Base-by-base conservation (phyloP, 345 rosid genomes). In the Leavenworthia alabamica region DNA sequence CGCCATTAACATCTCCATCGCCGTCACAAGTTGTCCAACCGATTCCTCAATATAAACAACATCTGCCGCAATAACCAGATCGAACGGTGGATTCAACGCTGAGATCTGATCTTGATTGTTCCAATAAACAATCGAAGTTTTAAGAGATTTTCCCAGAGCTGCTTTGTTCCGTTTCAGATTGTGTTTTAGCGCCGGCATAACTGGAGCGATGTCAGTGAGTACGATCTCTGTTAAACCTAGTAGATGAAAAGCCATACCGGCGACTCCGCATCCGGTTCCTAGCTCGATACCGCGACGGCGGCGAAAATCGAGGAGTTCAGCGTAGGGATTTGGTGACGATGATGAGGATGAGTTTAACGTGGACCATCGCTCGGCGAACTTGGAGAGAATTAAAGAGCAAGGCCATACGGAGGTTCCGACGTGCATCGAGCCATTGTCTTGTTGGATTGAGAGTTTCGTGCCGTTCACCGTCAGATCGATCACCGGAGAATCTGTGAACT, bases 381-480 rank as follows among this genome's bases (percentile, higher is more conserved):
- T 91, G 58, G 95, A 77, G 70, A 91, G 95, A 56, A 91, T 88
- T 9, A 88, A 70, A 40, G 95, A 91, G 61, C 96, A 83, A 44
- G 96, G 86, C 98, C 98, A 91, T 4, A 91, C 89, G 77, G 98
- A 84, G 57, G 95, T 91, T 40, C 94, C 97, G 23, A 90, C 97
- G 77, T 90, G 94, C 78, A 86, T 76, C 40, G 97, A 80, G 3
- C 76, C 84, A 68, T 90, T 90, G 82, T 90, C 94, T 59, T 90
- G 94, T 13, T 79, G 91, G 78, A 90, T 49, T 23, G 91, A 81
- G 59, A 92, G 90, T 45, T 41, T 44, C 7, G 81, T 71, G 64
- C 76, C 79, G 51, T 84, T 67, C 50, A 86, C 81, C 44, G 76
- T 71, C 26, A 92, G 89, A 43, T 92, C 88, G 41, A 85, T 85